A percentile compares a stretch with the other conserved stretches of the same genome.
Evolutionary conservation across 176 grass and related monocot species (phyloP).

Genomic region (Rhipidocladum racemiflorum): DNA sequence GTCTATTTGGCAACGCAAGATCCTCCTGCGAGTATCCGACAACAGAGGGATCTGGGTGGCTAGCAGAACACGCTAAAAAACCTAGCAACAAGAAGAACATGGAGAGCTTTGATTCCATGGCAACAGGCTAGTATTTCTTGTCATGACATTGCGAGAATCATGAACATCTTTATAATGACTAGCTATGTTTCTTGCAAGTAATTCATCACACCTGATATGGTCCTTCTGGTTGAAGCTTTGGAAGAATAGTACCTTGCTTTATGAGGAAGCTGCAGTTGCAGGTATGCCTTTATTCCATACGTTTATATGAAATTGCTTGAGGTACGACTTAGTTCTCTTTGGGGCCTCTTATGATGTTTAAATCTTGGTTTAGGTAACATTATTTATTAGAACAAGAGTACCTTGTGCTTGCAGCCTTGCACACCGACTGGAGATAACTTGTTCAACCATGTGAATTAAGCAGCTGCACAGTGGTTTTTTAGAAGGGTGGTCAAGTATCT

Average conservation of each 20-base stretch:
- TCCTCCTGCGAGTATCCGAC: constrained; percentile 60
- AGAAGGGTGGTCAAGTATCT: constrained; percentile 23
- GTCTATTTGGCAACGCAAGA: constrained; percentile 17
- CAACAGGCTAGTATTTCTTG: constrained; percentile 6
- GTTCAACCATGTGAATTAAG: constrained; percentile 8
- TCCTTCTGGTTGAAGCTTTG: constrained; percentile 52
- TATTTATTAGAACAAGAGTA: constrained; percentile 12
- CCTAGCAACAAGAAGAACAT: constrained; percentile 37
- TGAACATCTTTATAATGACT: constrained; percentile 34
- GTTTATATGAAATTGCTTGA: neutral
- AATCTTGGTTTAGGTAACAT: constrained; percentile 30
- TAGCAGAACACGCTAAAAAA: constrained; percentile 29
- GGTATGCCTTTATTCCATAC: constrained; percentile 25
- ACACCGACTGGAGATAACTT: constrained; percentile 33
- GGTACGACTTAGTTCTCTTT: neutral
- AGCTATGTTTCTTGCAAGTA: constrained; percentile 69
- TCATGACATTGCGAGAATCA: constrained; percentile 13
- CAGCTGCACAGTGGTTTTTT: constrained; percentile 28
- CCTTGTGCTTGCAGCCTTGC: constrained; percentile 20
- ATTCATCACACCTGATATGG: constrained; percentile 37
- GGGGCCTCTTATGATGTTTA: constrained; percentile 5
- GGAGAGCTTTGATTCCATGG: constrained; percentile 48
- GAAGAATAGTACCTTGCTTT: constrained; percentile 49
- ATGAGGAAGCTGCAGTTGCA: constrained; percentile 43
- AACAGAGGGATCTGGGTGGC: constrained; percentile 39